Base-by-base conservation (phyloP, 2,329 filamentous ascomycete genomes). In the Xylaria sp. region DNA sequence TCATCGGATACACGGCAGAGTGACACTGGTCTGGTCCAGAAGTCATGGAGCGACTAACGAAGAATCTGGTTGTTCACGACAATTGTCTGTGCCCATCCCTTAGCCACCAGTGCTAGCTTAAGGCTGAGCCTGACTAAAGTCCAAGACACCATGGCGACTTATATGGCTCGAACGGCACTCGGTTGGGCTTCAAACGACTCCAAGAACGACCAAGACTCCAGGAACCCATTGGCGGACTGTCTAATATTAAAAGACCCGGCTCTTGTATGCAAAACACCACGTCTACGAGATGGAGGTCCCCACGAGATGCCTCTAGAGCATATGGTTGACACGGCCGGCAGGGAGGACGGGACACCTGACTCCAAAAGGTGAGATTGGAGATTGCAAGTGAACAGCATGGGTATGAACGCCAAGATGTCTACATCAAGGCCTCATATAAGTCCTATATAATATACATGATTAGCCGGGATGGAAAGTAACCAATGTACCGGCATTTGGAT, bases 61-160 rank as follows among this genome's bases (percentile, higher is more conserved):
- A 76, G 58, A 64, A 73, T 65, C 58, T 75, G 69, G 54, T 74
- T 73, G 44, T 73, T 68, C 37, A 77, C 75, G 27, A 76, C 68
- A 63, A 77, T 75, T 23, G 75, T 75, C 68, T 77, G 75, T 40
- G 71, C 66, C 62, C 40, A 63, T 23, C 59, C 70, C 25, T 63
- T 60, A 29, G 58, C 62, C 35, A 67, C 29, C 50, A 75, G 42
- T 53, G 64, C 48, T 47, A 75, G 65, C 44, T 69, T 60, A 51
- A 76, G 50, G 63, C 65, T 50, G 55, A 68, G 61, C 59, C 60
- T 69, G 27, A 70, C 29, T 12, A 73, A 44, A 60, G 35, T 40
- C 57, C 63, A 60, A 54, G 61, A 63, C 63, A 72, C 62, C 74
- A 77, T 77, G 40, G 51, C 69, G 70, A 55, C 25, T 60, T 63